Conservation (phyloP, 1,284 basidiomycete species). For the Boletellus deceptivus region DNA sequence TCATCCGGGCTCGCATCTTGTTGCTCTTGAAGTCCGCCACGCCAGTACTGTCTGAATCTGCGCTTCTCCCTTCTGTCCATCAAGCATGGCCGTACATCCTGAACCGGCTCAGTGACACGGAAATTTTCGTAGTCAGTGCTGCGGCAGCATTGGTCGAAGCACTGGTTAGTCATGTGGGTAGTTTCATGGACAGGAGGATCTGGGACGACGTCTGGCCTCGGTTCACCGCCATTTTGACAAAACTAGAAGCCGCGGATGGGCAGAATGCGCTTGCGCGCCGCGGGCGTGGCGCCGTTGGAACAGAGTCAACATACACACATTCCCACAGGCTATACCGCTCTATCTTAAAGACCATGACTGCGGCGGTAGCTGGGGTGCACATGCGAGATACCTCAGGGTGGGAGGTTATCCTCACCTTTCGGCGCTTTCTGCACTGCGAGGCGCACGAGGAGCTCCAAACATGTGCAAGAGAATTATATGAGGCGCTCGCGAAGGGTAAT, state of each 20-base stretch:
- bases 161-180: constrained; percentile 66
- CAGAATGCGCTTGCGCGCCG: constrained; percentile 63
- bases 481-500: constrained; percentile 57
- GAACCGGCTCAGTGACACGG: constrained; percentile 71
- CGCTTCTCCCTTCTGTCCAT: constrained; percentile 81
- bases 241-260: constrained; percentile 59
- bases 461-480: constrained; percentile 64
- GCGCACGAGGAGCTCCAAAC: constrained; percentile 73
- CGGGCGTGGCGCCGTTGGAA: constrained; percentile 49
- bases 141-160: constrained; percentile 70
- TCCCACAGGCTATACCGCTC: constrained; percentile 76
- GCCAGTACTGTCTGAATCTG: constrained; percentile 71
- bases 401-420: constrained; percentile 72
- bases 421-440: constrained; percentile 67
- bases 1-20: constrained; percentile 81
- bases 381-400: constrained; percentile 70
- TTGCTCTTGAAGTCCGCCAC: constrained; percentile 70
- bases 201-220: constrained; percentile 91
- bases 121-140: constrained; percentile 75
- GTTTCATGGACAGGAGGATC: constrained; percentile 79
- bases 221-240: constrained; percentile 58
- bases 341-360: constrained; percentile 68
- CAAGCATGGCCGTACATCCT: constrained; percentile 87
- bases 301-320: constrained; percentile 70
- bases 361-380: constrained; percentile 62